These are phyloP conservation scores for Musa troglodytarum DNA, from an alignment of 176 grass and related monocot genomes.

Conservation along the genomic window DNA sequence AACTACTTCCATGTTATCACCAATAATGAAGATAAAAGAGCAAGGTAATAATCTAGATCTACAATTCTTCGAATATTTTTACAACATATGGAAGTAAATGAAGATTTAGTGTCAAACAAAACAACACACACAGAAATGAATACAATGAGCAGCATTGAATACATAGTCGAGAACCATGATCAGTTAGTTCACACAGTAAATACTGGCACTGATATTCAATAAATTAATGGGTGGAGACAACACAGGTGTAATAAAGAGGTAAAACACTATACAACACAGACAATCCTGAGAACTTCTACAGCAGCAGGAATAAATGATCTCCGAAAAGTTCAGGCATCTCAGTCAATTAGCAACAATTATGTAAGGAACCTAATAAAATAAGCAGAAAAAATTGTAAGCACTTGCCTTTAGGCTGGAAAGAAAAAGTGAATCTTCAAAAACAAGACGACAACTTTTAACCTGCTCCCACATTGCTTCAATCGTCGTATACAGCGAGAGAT, in stretches of 20 bases:
- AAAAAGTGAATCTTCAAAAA: conserved; percentile 77
- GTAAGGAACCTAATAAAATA: neutral
- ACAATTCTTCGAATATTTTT: neutral
- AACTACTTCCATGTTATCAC: neutral
- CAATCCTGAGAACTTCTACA: neutral
- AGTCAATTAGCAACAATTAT: neutral
- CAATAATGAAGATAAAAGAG: too few species aligned
- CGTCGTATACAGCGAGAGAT: conserved; percentile 72
- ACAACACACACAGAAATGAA: neutral
- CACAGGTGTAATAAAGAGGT: neutral
- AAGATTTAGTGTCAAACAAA: neutral
- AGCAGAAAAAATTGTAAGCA: neutral
- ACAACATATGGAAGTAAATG: neutral
- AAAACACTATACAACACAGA: neutral
- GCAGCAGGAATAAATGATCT: neutral
- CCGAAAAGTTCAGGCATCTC: neutral
- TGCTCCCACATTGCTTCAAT: conserved; percentile 79
- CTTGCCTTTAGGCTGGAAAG: conserved; percentile 78
- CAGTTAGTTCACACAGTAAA: neutral
- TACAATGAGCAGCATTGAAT: too few species aligned
- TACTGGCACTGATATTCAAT: neutral
- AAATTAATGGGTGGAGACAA: neutral
- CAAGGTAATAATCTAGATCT: too few species aligned
- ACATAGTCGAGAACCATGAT: too few species aligned
- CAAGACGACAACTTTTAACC: conserved; percentile 40